Conservation (phyloP, 2,329 filamentous ascomycete species). For the Fusarium mangiferae region DNA sequence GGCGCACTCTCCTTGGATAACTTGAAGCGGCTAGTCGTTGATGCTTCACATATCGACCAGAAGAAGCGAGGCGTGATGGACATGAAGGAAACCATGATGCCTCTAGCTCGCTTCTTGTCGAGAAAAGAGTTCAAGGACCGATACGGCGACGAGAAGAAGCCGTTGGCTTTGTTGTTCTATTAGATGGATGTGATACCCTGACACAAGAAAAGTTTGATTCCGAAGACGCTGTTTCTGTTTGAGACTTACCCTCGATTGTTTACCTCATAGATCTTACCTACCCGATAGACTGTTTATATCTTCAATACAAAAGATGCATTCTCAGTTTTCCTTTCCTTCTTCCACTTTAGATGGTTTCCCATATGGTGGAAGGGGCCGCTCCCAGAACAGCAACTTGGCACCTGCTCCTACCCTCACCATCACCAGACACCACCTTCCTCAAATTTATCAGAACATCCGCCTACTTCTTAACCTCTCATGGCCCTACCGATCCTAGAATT, state of each 20-base stretch:
- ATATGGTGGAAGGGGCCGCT: not conserved
- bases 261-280: not conserved
- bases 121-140: conserved; percentile 76
- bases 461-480: not conserved
- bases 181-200: conserved; percentile 53
- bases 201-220: conserved; percentile 1
- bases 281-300: not conserved
- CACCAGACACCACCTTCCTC: not conserved
- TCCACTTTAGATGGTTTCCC: not conserved
- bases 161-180: conserved; percentile 73
- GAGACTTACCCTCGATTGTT: not conserved
- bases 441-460: not conserved
- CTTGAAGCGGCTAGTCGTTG: conserved; percentile 83
- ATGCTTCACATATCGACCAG: conserved; percentile 91
- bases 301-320: not conserved
- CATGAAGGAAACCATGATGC: conserved; percentile 91
- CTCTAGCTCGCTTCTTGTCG: conserved; percentile 79
- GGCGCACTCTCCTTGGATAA: conserved; percentile 76
- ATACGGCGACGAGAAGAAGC: conserved; percentile 69
- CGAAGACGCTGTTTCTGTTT: not conserved
- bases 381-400: not conserved
- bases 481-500: not conserved
- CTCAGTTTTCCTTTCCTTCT: not conserved
- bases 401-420: not conserved
- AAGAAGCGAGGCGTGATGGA: conserved; percentile 95